phyloP scores from a whole-genome alignment of 257 asterid species.

The Avicennia marina region DNA sequence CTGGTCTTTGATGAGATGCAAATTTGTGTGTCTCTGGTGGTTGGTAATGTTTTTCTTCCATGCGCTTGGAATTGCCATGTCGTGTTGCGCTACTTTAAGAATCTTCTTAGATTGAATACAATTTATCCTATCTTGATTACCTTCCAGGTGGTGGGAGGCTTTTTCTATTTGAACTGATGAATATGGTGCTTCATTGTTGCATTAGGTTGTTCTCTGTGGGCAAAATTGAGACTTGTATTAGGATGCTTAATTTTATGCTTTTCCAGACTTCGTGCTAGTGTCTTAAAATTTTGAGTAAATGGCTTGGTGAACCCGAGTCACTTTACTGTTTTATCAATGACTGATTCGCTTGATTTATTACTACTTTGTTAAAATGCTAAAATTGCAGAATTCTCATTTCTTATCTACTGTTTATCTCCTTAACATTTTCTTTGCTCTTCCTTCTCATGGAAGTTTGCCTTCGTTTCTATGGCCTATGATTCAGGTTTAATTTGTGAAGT shows the following conservation, averaged over 20 bases:
- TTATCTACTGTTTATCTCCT: not conserved
- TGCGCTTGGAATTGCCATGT: too few species aligned
- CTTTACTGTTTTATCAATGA: not conserved
- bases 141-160: not conserved
- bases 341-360: conserved; percentile 1
- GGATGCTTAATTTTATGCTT: too few species aligned
- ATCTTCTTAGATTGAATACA: not conserved
- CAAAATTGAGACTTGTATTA: not conserved
- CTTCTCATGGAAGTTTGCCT: conserved; percentile 1
- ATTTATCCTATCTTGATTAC: not conserved
- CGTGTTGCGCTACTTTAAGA: not conserved
- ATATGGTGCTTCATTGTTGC: not conserved
- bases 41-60: not conserved
- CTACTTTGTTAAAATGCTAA: conserved; percentile 8
- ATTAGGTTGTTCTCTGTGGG: not conserved
- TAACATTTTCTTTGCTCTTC: not conserved
- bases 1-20: not conserved
- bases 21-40: not conserved
- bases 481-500: conserved; percentile 15
- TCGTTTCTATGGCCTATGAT: conserved; percentile 5
- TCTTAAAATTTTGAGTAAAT: too few species aligned
- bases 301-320: not conserved
- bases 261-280: too few species aligned
- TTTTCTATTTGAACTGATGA: not conserved
- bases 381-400: not conserved